Conservation (phyloP, 1,284 basidiomycete genomes). For the Ceratobasidium sp. region DNA sequence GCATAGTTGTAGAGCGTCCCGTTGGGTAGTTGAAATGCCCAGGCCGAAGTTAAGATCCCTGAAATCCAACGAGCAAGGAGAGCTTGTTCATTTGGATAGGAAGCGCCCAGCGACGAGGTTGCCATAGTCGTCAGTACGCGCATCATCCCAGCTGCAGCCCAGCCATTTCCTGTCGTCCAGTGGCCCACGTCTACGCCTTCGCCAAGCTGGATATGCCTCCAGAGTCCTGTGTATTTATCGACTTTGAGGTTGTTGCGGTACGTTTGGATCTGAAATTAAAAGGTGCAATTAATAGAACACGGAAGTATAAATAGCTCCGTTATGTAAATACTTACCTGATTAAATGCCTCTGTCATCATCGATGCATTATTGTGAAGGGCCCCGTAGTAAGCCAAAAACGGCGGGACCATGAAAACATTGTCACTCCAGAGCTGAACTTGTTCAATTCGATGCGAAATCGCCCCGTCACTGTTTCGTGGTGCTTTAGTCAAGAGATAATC, state of each 20-base stretch:
- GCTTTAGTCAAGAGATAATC: slow-evolving; percentile 53
- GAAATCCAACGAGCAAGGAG: slow-evolving; percentile 54
- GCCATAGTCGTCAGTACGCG: slow-evolving; percentile 58
- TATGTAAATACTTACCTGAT: slow-evolving; percentile 44
- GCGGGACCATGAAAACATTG: slow-evolving; percentile 66
- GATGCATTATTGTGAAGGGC: slow-evolving; percentile 23
- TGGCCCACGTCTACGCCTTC: slow-evolving; percentile 54
- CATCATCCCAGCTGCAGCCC: slow-evolving; percentile 55
- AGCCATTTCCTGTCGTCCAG: slow-evolving; percentile 61
- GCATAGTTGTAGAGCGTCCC: slow-evolving; percentile 36
- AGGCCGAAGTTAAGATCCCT: slow-evolving; percentile 54
- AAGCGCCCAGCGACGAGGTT: slow-evolving; percentile 51
- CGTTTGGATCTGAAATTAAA: slow-evolving; percentile 54
- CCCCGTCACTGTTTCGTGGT: slow-evolving; percentile 57
- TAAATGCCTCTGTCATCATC: slow-evolving; percentile 15
- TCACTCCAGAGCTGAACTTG: slow-evolving; percentile 58
- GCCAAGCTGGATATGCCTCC: slow-evolving; percentile 56
- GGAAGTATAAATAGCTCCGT: slow-evolving; percentile 54
- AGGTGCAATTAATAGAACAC: slow-evolving; percentile 51
- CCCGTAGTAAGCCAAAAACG: slow-evolving; percentile 59
- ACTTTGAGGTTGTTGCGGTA: slow-evolving; percentile 56
- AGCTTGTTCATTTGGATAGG: slow-evolving; percentile 49
- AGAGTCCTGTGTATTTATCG: slow-evolving; percentile 51
- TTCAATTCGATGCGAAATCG: slow-evolving; percentile 59
- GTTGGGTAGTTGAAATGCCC: slow-evolving; percentile 30